Evolutionary conservation across 208 protist genomes (phyloP).

Genomic region (Acanthamoeba culbertsoni): DNA sequence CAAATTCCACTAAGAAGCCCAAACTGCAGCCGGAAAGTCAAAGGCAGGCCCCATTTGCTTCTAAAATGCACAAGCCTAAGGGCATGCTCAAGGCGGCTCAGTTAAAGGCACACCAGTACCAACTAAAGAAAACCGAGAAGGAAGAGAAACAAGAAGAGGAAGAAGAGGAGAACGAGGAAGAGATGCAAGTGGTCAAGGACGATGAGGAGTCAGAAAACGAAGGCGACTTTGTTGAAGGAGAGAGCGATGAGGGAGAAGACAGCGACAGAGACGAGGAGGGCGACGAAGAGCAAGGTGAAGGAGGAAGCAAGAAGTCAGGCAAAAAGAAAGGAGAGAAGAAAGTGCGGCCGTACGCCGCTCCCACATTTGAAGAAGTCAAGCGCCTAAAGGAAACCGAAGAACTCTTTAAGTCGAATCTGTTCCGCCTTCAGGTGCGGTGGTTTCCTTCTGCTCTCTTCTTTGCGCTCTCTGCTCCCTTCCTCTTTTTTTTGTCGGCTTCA

Average conservation of each 20-base stretch:
- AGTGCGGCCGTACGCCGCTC: neutral
- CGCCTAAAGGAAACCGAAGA: constrained; percentile 53
- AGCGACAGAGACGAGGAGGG: constrained; percentile 11
- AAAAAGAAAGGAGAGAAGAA: neutral
- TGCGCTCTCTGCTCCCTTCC: neutral
- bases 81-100: neutral
- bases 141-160: neutral
- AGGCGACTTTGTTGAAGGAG: constrained; percentile 33
- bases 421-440: constrained; percentile 19
- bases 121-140: neutral
- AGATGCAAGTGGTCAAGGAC: neutral
- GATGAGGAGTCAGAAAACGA: neutral
- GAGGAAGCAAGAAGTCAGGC: neutral
- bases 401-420: constrained; percentile 58
- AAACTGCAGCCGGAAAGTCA: neutral
- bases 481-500: neutral
- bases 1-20: no score
- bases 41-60: neutral
- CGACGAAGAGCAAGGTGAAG: neutral
- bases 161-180: neutral
- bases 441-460: neutral
- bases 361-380: constrained; percentile 27
- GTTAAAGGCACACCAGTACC: neutral
- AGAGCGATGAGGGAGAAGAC: constrained; percentile 40
- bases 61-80: neutral